These are phyloP conservation scores for Sphenostylis stenocarpa DNA, from an alignment of 306 rosid species.

Conservation along the genomic window DNA sequence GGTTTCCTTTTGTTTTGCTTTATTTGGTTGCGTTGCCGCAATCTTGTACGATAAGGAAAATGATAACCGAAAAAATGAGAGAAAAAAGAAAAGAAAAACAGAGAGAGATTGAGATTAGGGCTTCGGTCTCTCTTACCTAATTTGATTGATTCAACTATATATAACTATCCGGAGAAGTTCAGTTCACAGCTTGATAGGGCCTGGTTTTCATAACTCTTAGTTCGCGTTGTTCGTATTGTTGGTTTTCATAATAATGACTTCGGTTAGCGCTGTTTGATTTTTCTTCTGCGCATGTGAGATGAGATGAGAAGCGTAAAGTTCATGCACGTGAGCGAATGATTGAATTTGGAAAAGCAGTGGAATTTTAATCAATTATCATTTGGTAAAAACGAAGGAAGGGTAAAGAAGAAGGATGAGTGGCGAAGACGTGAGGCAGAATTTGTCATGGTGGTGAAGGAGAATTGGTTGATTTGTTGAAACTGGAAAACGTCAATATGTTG, in stretches of 20 bases:
- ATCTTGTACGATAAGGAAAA: neutral
- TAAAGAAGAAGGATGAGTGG: slow-evolving; percentile 7
- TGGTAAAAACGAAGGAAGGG: neutral
- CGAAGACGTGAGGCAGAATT: neutral
- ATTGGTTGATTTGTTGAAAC: neutral
- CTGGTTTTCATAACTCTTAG: neutral
- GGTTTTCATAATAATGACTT: neutral
- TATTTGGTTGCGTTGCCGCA: neutral
- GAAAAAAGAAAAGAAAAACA: neutral
- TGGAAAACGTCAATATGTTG: slow-evolving; percentile 1
- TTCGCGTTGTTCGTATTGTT: neutral
- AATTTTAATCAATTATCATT: neutral
- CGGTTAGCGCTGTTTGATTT: neutral
- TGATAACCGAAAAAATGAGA: neutral
- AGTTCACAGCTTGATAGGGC: neutral
- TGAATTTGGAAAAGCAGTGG: neutral
- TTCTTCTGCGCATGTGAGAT: neutral
- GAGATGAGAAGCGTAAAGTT: neutral
- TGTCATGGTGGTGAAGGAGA: neutral
- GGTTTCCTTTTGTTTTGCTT: slow-evolving; percentile 3
- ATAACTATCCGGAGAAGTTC: neutral
- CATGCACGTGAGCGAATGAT: neutral
- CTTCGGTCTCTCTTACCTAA: neutral
- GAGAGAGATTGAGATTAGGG: slow-evolving; percentile 34
- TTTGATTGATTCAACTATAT: slow-evolving; percentile 8